phyloP scores from a whole-genome alignment of 2,329 filamentous ascomycete species.

The Apiospora sp. region DNA sequence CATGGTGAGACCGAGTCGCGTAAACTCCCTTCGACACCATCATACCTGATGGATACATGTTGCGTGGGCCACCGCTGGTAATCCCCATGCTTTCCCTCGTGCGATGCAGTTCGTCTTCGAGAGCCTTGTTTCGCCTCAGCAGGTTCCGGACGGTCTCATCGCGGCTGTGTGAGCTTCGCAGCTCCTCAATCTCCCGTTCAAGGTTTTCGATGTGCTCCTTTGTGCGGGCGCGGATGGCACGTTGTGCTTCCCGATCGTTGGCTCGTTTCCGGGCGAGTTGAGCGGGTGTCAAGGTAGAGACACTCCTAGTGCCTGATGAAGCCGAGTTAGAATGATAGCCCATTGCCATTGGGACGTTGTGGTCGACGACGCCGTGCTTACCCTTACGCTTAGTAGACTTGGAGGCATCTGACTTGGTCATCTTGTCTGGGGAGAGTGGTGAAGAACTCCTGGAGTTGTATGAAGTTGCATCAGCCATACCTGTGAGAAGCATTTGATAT shows the following conservation, averaged over 20 bases:
- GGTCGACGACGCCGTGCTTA: slow-evolving; percentile 29
- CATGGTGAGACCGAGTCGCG: slow-evolving; percentile 26
- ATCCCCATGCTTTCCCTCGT: slow-evolving; percentile 56
- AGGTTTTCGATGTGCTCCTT: slow-evolving; percentile 85
- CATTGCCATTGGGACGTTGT: not conserved
- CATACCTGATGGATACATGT: slow-evolving; percentile 40
- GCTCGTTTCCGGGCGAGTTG: slow-evolving; percentile 90
- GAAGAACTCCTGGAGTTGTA: slow-evolving; percentile 28
- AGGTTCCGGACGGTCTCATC: slow-evolving; percentile 62
- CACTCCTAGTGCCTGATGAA: slow-evolving; percentile 71
- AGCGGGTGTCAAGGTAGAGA: slow-evolving; percentile 86
- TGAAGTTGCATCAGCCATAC: slow-evolving; percentile 28
- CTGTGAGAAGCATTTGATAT: slow-evolving; percentile 25
- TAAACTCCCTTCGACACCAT: slow-evolving; percentile 21
- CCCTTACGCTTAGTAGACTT: slow-evolving; percentile 44
- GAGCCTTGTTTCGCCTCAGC: slow-evolving; percentile 58
- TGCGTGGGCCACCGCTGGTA: slow-evolving; percentile 38
- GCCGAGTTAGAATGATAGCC: slow-evolving; percentile 23
- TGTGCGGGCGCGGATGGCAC: slow-evolving; percentile 85
- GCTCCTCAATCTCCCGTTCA: slow-evolving; percentile 77
- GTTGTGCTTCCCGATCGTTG: slow-evolving; percentile 90
- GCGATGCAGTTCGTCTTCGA: slow-evolving; percentile 60
- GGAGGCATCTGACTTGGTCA: slow-evolving; percentile 37
- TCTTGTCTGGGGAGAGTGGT: slow-evolving; percentile 32
- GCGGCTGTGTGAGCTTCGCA: slow-evolving; percentile 60